These are phyloP conservation scores for Lactifluus rugatus DNA, from an alignment of 768 basidiomycete species.

Conservation along the genomic window DNA sequence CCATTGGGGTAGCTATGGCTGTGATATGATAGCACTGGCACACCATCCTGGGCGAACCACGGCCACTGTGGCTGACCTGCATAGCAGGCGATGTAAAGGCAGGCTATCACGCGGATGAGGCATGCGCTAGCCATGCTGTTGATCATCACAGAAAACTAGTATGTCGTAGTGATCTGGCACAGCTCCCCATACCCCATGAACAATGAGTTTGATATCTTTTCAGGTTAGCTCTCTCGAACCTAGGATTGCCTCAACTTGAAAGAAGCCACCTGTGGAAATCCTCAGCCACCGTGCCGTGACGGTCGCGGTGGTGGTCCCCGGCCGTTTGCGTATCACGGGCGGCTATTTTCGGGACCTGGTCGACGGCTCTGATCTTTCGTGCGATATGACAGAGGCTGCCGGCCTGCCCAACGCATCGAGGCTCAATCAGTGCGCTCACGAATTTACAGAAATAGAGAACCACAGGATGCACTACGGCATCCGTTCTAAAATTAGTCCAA, in stretches of 20 bases:
- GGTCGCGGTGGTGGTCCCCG: too few species aligned
- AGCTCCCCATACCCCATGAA: not conserved
- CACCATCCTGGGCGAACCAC: not conserved
- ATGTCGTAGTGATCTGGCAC: not conserved
- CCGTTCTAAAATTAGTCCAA: not conserved
- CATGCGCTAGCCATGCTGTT: not conserved
- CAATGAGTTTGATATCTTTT: not conserved
- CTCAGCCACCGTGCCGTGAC: too few species aligned
- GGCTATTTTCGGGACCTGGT: too few species aligned
- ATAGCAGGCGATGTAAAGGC: not conserved
- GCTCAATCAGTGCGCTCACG: not conserved
- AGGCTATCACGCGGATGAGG: not conserved
- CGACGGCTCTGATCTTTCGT: too few species aligned
- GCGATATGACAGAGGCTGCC: not conserved
- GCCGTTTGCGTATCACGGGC: too few species aligned
- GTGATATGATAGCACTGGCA: not conserved
- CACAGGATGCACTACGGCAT: not conserved
- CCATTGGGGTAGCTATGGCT: too few species aligned
- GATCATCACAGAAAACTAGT: not conserved
- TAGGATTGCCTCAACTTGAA: not conserved
- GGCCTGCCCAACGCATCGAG: not conserved
- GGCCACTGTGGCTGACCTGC: too few species aligned
- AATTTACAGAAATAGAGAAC: too few species aligned
- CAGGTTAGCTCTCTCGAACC: too few species aligned
- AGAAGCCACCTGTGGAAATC: too few species aligned